Base-by-base conservation (phyloP, 2,329 filamentous ascomycete species). In the Hypoxylon sp. region DNA sequence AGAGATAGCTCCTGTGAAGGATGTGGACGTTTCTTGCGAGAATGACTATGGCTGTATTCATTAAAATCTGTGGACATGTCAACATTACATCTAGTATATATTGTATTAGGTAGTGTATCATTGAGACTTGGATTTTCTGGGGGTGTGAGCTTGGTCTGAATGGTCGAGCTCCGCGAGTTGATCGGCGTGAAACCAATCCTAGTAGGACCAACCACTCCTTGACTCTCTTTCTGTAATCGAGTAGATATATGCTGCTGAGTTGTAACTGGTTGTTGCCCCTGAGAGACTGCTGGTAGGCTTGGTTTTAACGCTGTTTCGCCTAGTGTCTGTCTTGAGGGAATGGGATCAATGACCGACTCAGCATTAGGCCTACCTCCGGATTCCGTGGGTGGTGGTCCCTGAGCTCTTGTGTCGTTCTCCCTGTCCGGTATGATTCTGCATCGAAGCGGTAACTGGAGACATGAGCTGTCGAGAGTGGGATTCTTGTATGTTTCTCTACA, bases 401-500 rank as follows among this genome's bases (percentile, higher is more conserved):
- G 59, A 35, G 31, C 33, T 26, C 39, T 33, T 29, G 63, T 37
- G 10, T 67, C 14, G 10, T 47, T 9, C 10, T 8, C 44, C 4
- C 14, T 48, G 13, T 50, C 47, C 17, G 31, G 14, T 17, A 17
- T 51, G 33, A 29, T 62, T 35, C 19, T 33, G 4, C 3, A 17
- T 50, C 51, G 47, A 59, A 53, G 9, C 47, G 52, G 17, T 35
- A 42, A 29, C 11, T 22, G 24, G 14, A 33, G n/a, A 39, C 35
- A 33, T 26, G 47, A 5, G 13, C 54, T 42, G 4, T 6, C 42
- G 1, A 44, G 29, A 8, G 50, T 11, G 42, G 42, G 14, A 54
- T 51, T 57, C 10, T 61, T 71, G 33, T 88, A 87, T 6, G 82
- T 66, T 5, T 78, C 75, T 31, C 75, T 72, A 22, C 84, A 86